Conservation (phyloP, 495 filamentous ascomycete species). For the Penicillium cinerascens region DNA sequence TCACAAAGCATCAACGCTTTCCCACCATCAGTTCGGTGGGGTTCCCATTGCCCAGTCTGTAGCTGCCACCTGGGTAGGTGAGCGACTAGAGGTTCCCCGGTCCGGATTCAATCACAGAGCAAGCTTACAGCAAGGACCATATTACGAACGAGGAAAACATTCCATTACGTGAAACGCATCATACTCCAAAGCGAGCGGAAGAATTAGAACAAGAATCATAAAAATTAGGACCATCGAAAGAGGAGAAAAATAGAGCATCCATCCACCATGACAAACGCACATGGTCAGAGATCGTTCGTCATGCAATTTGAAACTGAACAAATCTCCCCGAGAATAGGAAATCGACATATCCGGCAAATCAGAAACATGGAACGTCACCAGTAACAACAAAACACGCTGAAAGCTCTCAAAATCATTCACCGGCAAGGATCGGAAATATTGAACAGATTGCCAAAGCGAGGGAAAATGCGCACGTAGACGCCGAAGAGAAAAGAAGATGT, state of each 20-base stretch:
- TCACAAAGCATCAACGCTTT: too few species aligned
- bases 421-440: constrained; percentile 3
- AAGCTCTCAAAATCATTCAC: constrained; percentile 4
- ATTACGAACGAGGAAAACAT: too few species aligned
- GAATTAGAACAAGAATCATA: too few species aligned
- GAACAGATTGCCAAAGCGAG: background rate
- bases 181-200: background rate
- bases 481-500: constrained; percentile 8
- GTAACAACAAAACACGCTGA: constrained; percentile 8
- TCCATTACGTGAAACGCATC: background rate
- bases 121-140: too few species aligned
- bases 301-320: constrained; percentile 19
- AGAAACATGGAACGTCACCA: background rate
- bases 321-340: constrained; percentile 10
- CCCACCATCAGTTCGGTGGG: too few species aligned
- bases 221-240: constrained; percentile 1
- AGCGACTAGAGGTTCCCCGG: too few species aligned
- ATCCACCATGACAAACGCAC: constrained; percentile 8
- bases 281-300: constrained; percentile 17
- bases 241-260: constrained; percentile 2
- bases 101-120: too few species aligned
- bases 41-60: too few species aligned
- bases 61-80: too few species aligned
- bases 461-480: constrained; percentile 9
- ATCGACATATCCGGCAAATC: background rate